phyloP scores from a whole-genome alignment of 2,329 filamentous ascomycete genomes.

The Aspergillus fructus region DNA sequence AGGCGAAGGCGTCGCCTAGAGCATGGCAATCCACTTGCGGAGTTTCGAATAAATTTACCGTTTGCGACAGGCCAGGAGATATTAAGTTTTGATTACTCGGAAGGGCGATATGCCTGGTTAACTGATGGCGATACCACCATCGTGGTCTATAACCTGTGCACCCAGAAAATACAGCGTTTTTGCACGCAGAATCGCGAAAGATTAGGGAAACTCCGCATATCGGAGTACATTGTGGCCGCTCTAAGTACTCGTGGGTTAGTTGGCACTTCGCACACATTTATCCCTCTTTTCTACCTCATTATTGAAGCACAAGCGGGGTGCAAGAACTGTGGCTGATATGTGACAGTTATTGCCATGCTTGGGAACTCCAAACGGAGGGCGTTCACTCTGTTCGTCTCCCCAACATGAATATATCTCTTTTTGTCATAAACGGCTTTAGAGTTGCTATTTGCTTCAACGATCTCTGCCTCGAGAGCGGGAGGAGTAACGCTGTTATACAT shows the following conservation, averaged over 20 bases:
- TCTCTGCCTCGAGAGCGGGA: neutral
- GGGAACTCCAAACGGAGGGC: constrained; percentile 24
- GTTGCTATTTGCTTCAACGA: constrained; percentile 22
- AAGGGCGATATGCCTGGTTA: constrained; percentile 23
- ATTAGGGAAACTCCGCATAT: constrained; percentile 19
- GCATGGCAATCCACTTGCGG: constrained; percentile 22
- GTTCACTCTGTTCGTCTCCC: constrained; percentile 28
- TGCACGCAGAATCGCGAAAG: constrained; percentile 24
- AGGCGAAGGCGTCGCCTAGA: constrained; percentile 24
- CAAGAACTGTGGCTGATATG: neutral
- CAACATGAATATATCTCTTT: constrained; percentile 15
- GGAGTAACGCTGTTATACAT: constrained; percentile 19
- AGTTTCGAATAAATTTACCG: neutral
- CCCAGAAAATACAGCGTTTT: constrained; percentile 14
- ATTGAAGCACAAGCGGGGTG: neutral
- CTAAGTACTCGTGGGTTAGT: constrained; percentile 24
- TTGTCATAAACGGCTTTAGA: constrained; percentile 21
- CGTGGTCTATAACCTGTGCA: constrained; percentile 15
- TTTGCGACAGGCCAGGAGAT: neutral
- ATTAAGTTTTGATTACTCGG: constrained; percentile 19
- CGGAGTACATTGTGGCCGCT: constrained; percentile 21
- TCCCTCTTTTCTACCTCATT: neutral
- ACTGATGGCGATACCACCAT: constrained; percentile 11
- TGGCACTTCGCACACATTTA: neutral
- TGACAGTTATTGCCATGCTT: constrained; percentile 32